Evolutionary conservation across 352 stramenopile species (phyloP).

Genomic region (Pythium periplocum): DNA sequence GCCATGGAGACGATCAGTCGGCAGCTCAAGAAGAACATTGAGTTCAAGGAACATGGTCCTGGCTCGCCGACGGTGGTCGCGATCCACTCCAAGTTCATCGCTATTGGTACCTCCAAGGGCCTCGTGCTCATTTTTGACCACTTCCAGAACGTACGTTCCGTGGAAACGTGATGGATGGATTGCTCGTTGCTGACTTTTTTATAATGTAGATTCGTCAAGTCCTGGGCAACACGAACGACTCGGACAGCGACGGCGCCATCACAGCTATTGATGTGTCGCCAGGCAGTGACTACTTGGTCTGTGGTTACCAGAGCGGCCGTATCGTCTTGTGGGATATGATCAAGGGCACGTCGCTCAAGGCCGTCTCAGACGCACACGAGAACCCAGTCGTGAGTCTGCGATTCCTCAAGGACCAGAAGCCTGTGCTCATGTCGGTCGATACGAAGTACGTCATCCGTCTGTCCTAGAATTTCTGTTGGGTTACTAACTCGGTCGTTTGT

Average conservation of each 20-base stretch:
- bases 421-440: conserved; percentile 77
- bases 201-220: conserved; percentile 70
- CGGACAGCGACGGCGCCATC: conserved; percentile 67
- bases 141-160: conserved; percentile 88
- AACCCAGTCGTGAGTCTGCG: conserved; percentile 82
- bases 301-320: conserved; percentile 89
- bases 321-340: conserved; percentile 97
- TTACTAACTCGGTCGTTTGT: conserved; percentile 19
- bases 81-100: conserved; percentile 96
- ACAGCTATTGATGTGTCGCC: conserved; percentile 87
- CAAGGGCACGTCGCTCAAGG: conserved; percentile 89
- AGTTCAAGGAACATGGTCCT: conserved; percentile 88
- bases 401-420: conserved; percentile 85
- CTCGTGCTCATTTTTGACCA: conserved; percentile 96
- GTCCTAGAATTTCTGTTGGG: no score
- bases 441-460: conserved; percentile 42
- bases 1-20: conserved; percentile 87
- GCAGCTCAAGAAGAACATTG: conserved; percentile 88
- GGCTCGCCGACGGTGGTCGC: conserved; percentile 90
- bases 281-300: conserved; percentile 88
- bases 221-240: conserved; percentile 79
- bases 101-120: conserved; percentile 93
- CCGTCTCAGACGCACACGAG: conserved; percentile 87
- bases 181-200: no score
- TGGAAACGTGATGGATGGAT: no score